Evolutionary conservation across 345 rosid genomes (phyloP).

Genomic region (Citrus sp.): DNA sequence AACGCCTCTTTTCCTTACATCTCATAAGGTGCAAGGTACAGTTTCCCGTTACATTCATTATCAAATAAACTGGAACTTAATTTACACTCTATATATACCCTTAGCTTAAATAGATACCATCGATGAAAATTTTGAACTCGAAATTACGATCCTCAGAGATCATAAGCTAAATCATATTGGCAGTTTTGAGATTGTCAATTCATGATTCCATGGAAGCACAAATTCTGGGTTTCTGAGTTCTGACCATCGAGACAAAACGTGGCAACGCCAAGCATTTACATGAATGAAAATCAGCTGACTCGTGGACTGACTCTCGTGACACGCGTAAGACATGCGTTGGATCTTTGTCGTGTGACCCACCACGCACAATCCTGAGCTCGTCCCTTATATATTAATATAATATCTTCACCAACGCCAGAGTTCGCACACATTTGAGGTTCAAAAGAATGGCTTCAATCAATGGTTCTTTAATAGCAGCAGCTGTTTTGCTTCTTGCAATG

Average conservation of each 20-base stretch:
- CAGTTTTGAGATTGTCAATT: not conserved
- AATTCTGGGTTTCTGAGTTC: not conserved
- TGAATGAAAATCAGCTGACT: not conserved
- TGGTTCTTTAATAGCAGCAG: not conserved
- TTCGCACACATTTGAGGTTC: not conserved
- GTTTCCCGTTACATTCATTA: too few relatives aligned
- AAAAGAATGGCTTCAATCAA: not conserved
- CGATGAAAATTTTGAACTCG: too few relatives aligned
- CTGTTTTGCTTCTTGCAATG: not conserved
- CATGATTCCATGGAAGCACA: not conserved
- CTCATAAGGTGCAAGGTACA: too few relatives aligned
- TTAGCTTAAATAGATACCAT: too few relatives aligned
- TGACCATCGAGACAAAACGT: not conserved
- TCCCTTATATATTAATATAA: not conserved
- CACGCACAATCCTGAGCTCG: constrained; percentile 18
- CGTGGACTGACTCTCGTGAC: not conserved
- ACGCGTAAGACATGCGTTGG: not conserved
- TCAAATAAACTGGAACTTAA: too few relatives aligned
- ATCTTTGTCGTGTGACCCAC: constrained; percentile 29
- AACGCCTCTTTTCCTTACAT: too few relatives aligned
- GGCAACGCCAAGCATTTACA: not conserved
- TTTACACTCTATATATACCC: too few relatives aligned
- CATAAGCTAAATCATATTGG: not conserved
- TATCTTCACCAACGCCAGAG: not conserved
- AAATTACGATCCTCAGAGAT: not conserved